Conservation (phyloP, 371 early-diverging fungal genomes). For the Haplosporangium sp. region DNA sequence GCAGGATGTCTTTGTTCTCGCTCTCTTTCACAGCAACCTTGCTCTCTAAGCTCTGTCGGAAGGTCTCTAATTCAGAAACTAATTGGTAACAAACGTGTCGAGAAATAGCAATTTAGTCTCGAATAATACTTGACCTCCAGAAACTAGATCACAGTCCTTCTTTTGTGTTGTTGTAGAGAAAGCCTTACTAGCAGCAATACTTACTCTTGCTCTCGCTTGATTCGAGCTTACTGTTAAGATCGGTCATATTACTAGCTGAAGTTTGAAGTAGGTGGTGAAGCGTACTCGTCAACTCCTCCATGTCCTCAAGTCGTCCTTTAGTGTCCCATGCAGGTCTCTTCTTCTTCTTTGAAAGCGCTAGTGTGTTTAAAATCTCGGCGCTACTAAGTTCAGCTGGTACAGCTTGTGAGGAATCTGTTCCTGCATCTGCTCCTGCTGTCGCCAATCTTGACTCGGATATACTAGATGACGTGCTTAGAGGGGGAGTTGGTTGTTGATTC, state of each 20-base stretch:
- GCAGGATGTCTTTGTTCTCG: constrained; percentile 63
- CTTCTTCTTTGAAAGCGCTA: constrained; percentile 53
- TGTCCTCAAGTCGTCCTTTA: constrained; percentile 70
- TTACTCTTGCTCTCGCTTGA: constrained; percentile 54
- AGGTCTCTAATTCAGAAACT: constrained; percentile 67
- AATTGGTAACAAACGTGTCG: background rate
- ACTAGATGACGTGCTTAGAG: constrained; percentile 18
- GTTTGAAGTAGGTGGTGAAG: constrained; percentile 48
- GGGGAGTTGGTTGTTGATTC: constrained; percentile 20
- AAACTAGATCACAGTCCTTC: background rate
- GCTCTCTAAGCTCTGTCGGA: constrained; percentile 63
- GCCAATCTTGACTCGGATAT: background rate
- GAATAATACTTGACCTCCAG: background rate
- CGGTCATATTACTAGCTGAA: constrained; percentile 45
- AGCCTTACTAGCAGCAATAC: background rate
- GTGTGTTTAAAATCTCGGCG: constrained; percentile 7
- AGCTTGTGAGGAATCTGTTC: background rate
- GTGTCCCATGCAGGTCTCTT: constrained; percentile 73
- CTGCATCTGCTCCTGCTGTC: background rate
- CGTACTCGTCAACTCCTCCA: constrained; percentile 60
- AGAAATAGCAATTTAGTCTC: background rate
- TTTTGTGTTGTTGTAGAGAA: background rate
- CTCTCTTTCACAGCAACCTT: constrained; percentile 68
- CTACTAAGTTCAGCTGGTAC: background rate
- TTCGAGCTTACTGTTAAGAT: constrained; percentile 44